Conservation (phyloP, 305 asterid species). For the Solanum chacoense region DNA sequence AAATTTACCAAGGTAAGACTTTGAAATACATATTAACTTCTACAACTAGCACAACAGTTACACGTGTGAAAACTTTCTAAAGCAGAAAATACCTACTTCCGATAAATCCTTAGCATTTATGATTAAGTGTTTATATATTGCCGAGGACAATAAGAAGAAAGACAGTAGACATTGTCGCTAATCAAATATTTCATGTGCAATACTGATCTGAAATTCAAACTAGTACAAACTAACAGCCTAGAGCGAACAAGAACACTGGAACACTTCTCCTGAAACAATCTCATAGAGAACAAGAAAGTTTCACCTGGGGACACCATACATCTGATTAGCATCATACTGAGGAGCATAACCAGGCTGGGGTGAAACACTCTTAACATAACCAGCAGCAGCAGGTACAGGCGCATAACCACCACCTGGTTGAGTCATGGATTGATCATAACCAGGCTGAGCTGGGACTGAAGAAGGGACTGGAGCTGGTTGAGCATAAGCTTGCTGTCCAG, state of each 20-base stretch:
- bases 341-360: conserved; percentile 57
- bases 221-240: neutral
- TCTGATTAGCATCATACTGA: conserved; percentile 61
- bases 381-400: conserved; percentile 33
- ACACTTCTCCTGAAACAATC: neutral
- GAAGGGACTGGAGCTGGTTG: conserved; percentile 24
- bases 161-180: neutral
- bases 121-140: neutral
- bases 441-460: conserved; percentile 20
- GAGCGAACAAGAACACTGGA: neutral
- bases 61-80: neutral
- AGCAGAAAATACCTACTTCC: neutral
- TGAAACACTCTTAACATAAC: conserved; percentile 42
- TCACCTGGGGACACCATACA: conserved; percentile 68
- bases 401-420: conserved; percentile 79
- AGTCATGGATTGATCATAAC: conserved; percentile 42
- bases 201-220: neutral
- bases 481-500: conserved; percentile 43
- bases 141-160: neutral
- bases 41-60: neutral
- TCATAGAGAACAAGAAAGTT: neutral
- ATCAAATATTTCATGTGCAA: neutral
- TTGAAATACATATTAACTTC: neutral
- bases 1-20: neutral
- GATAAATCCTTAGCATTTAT: neutral